Base-by-base conservation (phyloP, 805 yeast genomes). In the Saturnispora quitensis region DNA sequence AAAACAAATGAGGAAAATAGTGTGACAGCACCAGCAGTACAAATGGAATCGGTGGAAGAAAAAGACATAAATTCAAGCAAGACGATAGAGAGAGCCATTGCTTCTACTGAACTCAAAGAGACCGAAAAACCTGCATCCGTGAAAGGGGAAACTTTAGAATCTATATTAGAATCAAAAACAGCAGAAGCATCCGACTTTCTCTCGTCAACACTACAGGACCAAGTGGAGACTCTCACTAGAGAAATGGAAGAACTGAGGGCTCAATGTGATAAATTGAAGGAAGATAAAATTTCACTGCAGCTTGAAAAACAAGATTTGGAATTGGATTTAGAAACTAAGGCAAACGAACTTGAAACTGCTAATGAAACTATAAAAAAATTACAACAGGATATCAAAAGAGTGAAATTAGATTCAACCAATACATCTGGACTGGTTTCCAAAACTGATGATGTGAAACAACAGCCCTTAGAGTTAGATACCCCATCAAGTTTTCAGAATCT, bases 291-390 rank as follows among this genome's bases (percentile, higher is more conserved):
- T 0, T 62, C 62, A 17, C 51, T 66, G n/a, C 62, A 61, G 50
- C 48, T 63, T 15, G 43, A 57, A 1, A 63, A 62, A 20, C 48
- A 61, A 52, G 66, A 61, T 25, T 60, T 76, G 3, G 73, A 73
- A 43, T 54, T 61, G 28, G 74, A 74, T 48, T 54, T 73, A 15
- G 75, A 71, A 43, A 58, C 60, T 3, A 54, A 69, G 12, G 69
- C 68, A 24, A 62, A 69, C 24, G 68, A 67, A 34, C 62, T 63
- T 20, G 67, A 66, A 38, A 61, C 58, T 9, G 57, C 69, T 4
- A 68, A 69, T 55, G 68, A 50, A 67, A 68, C 50, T 54, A 53
- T 53, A 4, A 42, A 43, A 8, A 47, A 49, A 17, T 43, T 61
- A 24, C 51, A 54, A 13, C 52, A 49, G 22, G 53, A 55, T 36